Evolutionary conservation across 140 eudicot species (phyloP).

Genomic region (Bidens hawaiensis): DNA sequence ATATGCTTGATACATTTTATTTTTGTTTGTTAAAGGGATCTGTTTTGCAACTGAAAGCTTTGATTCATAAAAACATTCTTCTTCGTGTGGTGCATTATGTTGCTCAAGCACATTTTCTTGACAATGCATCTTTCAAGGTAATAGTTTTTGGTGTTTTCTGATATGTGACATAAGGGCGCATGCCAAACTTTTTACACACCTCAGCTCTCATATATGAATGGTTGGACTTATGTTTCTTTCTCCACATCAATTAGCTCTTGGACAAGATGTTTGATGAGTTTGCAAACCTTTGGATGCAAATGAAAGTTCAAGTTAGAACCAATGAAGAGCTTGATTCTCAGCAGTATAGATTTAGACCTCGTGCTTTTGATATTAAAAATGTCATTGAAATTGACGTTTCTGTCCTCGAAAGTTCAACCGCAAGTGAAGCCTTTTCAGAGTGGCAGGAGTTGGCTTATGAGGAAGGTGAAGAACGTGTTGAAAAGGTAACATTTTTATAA

Average conservation of each 20-base stretch:
- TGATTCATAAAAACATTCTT: conserved; percentile 49
- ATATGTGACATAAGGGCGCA: neutral
- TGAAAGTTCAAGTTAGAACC: conserved; percentile 50
- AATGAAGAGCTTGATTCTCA: conserved; percentile 54
- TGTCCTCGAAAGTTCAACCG: conserved; percentile 35
- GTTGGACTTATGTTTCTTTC: too few species aligned
- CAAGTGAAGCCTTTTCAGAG: conserved; percentile 58
- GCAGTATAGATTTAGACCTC: conserved; percentile 66
- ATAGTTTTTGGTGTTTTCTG: neutral
- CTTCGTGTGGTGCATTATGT: conserved; percentile 51
- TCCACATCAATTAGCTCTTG: conserved; percentile 39
- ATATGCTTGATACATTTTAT: conserved; percentile 6
- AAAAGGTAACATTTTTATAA: conserved; percentile 35
- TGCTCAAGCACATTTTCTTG: conserved; percentile 51
- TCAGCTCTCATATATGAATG: neutral
- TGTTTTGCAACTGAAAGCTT: conserved; percentile 47
- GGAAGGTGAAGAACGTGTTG: conserved; percentile 51
- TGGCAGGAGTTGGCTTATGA: conserved; percentile 75
- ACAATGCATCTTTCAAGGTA: conserved; percentile 57
- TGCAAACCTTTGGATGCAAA: conserved; percentile 61
- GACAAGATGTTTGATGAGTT: conserved; percentile 59
- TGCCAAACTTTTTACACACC: neutral
- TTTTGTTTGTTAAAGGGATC: conserved; percentile 39
- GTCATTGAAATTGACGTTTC: conserved; percentile 65
- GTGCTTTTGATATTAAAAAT: conserved; percentile 63